A percentile compares a stretch with the other conserved stretches of the same genome.
Conservation (phyloP, 169 alveolate genomes). For the Babesia bovis region DNA sequence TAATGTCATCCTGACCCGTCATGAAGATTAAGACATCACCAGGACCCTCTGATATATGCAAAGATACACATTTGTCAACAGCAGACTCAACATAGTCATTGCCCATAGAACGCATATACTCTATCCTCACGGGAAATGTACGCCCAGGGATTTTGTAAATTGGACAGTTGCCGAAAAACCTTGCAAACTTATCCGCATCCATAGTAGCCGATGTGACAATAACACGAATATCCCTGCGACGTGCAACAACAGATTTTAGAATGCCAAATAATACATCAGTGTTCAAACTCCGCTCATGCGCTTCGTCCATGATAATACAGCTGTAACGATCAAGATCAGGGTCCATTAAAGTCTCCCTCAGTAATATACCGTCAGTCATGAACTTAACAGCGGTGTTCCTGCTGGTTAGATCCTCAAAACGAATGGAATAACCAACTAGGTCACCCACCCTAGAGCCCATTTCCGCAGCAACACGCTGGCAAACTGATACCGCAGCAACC, state of each 20-base stretch:
- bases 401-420: conserved; percentile 98
- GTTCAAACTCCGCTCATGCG: conserved; percentile 99
- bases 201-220: conserved; percentile 99
- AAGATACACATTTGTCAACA: conserved; percentile 95
- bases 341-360: conserved; percentile 97
- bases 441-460: conserved; percentile 93
- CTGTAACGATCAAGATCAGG: conserved; percentile 96
- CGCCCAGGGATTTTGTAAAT: conserved; percentile 98
- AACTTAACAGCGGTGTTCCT: conserved; percentile 93
- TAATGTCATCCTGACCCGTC: conserved; percentile 99
- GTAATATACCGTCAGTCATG: conserved; percentile 99
- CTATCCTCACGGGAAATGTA: conserved; percentile 96
- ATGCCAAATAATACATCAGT: conserved; percentile 99
- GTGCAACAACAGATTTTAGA: conserved; percentile 90
- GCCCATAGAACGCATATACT: conserved; percentile 89
- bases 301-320: conserved; percentile 99
- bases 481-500: conserved; percentile 99
- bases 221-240: conserved; percentile 95
- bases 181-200: conserved; percentile 97
- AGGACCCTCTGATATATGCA: conserved; percentile 87
- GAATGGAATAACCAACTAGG: conserved; percentile 97
- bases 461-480: conserved; percentile 99
- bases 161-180: conserved; percentile 98
- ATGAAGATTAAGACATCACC: conserved; percentile 98
- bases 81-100: conserved; percentile 99